phyloP scores from a whole-genome alignment of 768 basidiomycete species.

The Cystobasidium ongulense region DNA sequence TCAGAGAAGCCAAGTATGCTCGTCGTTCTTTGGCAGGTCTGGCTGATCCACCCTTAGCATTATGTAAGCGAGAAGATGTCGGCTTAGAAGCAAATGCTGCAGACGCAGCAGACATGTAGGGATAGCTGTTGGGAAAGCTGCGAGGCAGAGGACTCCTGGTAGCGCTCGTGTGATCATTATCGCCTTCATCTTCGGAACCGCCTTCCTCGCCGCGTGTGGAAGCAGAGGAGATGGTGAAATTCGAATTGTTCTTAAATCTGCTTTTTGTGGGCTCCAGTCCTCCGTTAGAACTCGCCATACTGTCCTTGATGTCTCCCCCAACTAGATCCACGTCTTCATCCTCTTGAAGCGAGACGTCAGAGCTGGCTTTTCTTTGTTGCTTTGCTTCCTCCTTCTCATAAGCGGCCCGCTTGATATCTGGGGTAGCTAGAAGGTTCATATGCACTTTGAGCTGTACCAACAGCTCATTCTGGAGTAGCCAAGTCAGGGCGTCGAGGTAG shows the following conservation, averaged over 20 bases:
- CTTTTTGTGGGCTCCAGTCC: not conserved
- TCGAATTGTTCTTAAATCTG: not conserved
- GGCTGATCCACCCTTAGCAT: not conserved
- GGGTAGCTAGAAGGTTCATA: constrained; percentile 71
- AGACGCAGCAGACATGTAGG: constrained; percentile 20
- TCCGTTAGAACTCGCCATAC: not conserved
- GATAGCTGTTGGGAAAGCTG: constrained; percentile 28
- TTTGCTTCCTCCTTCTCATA: constrained; percentile 31
- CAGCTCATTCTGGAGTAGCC: constrained; percentile 83
- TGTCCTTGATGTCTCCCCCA: not conserved
- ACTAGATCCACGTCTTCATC: constrained; percentile 7
- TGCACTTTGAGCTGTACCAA: constrained; percentile 75
- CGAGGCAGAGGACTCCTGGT: constrained; percentile 12
- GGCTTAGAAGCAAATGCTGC: constrained; percentile 6
- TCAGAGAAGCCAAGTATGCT: constrained; percentile 10
- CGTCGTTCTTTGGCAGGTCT: not conserved
- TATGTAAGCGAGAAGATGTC: not conserved
- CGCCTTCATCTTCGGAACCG: not conserved
- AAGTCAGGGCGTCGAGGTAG: constrained; percentile 74
- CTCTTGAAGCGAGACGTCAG: not conserved
- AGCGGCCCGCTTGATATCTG: constrained; percentile 53
- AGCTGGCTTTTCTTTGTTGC: not conserved
- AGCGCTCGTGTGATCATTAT: not conserved
- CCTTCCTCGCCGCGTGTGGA: not conserved
- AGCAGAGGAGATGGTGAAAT: constrained; percentile 15